These are phyloP conservation scores for Suhomyces kilbournensis DNA, from an alignment of 805 yeast species.

Conservation along the genomic window DNA sequence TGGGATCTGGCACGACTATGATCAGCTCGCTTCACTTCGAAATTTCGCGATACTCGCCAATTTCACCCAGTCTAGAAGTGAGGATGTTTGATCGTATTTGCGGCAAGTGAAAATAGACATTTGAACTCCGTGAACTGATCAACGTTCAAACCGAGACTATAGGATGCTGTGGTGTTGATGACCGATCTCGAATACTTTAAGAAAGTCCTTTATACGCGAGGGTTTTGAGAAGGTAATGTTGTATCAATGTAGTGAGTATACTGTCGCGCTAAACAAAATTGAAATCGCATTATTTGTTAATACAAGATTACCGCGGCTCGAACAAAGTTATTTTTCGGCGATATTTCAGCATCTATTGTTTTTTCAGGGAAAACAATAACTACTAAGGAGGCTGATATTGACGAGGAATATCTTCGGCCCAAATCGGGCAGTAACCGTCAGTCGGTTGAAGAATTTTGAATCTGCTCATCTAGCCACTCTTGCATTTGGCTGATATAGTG, in stretches of 20 bases:
- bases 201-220: not conserved
- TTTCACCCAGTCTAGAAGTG: not conserved
- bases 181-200: not conserved
- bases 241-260: not conserved
- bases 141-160: not conserved
- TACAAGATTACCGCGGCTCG: not conserved
- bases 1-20: not conserved
- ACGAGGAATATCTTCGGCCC: not conserved
- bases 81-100: not conserved
- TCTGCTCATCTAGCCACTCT: not conserved
- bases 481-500: not conserved
- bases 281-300: not conserved
- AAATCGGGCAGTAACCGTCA: not conserved
- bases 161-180: not conserved
- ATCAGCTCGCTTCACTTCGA: not conserved
- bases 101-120: not conserved
- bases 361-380: not conserved
- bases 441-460: not conserved
- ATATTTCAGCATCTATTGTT: not conserved
- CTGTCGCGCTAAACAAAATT: not conserved
- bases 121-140: not conserved
- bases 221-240: not conserved
- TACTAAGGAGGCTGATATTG: not conserved
- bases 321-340: not conserved
- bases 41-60: not conserved